These are phyloP conservation scores for Backusella westeae DNA, from an alignment of 192 early-diverging fungal genomes.

Conservation along the genomic window DNA sequence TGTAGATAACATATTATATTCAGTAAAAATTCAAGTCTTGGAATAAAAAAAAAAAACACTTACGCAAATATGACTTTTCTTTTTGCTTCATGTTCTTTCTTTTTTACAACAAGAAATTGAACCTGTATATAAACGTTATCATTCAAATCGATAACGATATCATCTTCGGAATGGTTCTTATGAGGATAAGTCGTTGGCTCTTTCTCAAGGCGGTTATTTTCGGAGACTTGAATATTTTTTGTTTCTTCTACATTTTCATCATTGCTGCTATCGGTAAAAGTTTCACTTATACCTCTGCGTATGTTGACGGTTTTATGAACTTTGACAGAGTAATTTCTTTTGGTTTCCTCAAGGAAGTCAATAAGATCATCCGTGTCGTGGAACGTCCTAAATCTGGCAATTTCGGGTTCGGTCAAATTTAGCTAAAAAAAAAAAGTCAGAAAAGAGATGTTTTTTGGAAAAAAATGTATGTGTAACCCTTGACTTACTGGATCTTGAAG, in stretches of 20 bases:
- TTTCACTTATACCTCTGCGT: neutral
- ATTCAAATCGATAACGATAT: constrained; percentile 22
- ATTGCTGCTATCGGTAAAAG: neutral
- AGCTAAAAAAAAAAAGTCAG: constrained; percentile 18
- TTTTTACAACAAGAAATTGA: neutral
- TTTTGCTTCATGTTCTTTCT: neutral
- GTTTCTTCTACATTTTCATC: neutral
- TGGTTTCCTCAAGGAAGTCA: constrained; percentile 25
- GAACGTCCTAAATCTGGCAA: neutral
- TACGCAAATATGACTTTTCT: constrained; percentile 16
- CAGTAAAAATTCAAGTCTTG: neutral
- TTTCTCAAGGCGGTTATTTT: neutral
- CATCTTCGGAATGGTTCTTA: neutral
- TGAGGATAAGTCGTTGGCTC: neutral
- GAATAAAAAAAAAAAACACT: neutral
- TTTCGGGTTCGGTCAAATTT: constrained; percentile 13
- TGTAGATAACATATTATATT: neutral
- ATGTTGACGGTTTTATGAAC: constrained; percentile 27
- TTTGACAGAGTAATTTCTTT: constrained; percentile 30
- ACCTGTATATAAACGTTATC: constrained; percentile 34
- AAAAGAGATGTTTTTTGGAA: neutral
- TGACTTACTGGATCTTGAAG: constrained; percentile 14
- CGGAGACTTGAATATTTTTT: neutral
- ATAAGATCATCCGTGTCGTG: constrained; percentile 29
- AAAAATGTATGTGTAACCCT: neutral